Base-by-base conservation (phyloP, 1,284 basidiomycete genomes). In the Neonothopanus nambi region DNA sequence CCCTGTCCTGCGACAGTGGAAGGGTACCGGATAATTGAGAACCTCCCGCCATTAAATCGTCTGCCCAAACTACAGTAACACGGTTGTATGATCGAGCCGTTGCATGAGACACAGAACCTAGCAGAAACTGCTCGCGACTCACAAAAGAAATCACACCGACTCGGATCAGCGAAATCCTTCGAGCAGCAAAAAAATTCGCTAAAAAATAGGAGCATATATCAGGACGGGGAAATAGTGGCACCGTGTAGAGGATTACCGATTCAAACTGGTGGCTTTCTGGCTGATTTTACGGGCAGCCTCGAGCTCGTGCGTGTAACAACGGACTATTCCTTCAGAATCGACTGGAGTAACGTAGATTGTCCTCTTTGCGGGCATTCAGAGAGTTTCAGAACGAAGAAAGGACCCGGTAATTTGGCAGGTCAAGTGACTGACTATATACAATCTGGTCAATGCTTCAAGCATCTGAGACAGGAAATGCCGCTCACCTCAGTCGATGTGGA, bases 1-100 rank as follows among this genome's bases (percentile, higher is more conserved):
- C 44, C 48, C n/a, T 24, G 45, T 38, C 39, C 30, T 33, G 42
- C 21, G 42, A 21, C 7, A 30, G 38, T 18, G 39, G 40, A 33
- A 20, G 18, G n/a, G 9, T 35, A 24, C 15, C 13, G 28, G 20
- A 24, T 35, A 26, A n/a, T 18, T 47, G 51, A 47, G 43, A 44
- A 30, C 7, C 37, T 48, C 38, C 35, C 23, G 45, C 37, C 35
- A 35, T 48, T 26, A 63, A 61, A 40, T 74, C 61, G 37, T 75
- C 70, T 23, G 53, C 66, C 76, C 75, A 77, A 17, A 64, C 75
- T 77, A 55, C 26, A n/a, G n/a, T n/a, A n/a, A n/a, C n/a, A n/a
- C n/a, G n/a, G n/a, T n/a, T n/a, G n/a, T n/a, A n/a, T n/a, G 37
- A 41, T 13, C 11, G 26, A 28, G 11, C 26, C 26, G 26, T 11